Percentiles rank a stretch among this genome's conserved stretches.
These are phyloP conservation scores for Vitis cinerea DNA, from an alignment of 164 flowering plant species.

Conservation along the genomic window DNA sequence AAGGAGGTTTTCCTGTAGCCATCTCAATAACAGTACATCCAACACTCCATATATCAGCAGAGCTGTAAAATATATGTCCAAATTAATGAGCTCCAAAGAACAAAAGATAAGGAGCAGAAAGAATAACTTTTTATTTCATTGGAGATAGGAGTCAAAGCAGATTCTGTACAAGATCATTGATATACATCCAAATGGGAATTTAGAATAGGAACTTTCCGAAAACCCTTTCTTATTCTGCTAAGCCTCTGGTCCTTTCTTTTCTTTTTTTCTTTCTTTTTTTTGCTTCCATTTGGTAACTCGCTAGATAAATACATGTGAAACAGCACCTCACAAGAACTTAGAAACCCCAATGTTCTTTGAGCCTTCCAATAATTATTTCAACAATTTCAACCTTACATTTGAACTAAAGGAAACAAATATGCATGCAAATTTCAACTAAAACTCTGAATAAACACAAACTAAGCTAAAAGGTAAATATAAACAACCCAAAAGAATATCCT, in stretches of 20 bases:
- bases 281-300: no score
- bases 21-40: slow-evolving; percentile 99
- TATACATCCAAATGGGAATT: not conserved
- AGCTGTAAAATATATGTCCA: slow-evolving; percentile 38
- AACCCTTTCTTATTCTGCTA: not conserved
- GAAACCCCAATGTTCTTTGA: not conserved
- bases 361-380: not conserved
- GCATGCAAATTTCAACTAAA: not conserved
- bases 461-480: not conserved
- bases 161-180: not conserved
- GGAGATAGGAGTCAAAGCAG: no score
- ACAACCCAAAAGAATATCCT: not conserved
- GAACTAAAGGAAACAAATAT: not conserved
- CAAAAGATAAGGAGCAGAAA: not conserved
- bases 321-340: not conserved
- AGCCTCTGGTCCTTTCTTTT: not conserved
- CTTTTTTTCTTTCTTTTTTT: no score
- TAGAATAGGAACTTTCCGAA: not conserved
- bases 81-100: slow-evolving; percentile 9
- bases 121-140: not conserved
- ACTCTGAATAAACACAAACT: no score
- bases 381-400: not conserved
- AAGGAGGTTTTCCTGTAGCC: slow-evolving; percentile 99
- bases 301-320: no score
- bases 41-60: slow-evolving; percentile 99